A percentile compares a stretch with the other conserved stretches of the same genome.
phyloP scores from a whole-genome alignment of 768 basidiomycete species.

The Suillus discolor region DNA sequence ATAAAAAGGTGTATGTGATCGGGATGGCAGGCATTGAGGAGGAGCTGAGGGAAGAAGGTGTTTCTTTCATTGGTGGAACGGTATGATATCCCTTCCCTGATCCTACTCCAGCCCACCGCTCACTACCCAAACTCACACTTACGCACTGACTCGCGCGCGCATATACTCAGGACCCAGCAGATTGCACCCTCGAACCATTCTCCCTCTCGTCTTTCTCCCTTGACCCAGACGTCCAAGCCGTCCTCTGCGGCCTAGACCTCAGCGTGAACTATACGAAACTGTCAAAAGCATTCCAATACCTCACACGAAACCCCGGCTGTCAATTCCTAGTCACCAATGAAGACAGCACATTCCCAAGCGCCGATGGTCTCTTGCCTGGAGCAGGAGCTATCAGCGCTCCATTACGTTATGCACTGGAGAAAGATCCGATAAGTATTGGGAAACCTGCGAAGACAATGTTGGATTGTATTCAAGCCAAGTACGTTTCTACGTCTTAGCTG shows the following conservation, averaged over 20 bases:
- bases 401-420: constrained; percentile 69
- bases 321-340: constrained; percentile 90
- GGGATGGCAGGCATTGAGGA: constrained; percentile 92
- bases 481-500: constrained; percentile 18
- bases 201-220: constrained; percentile 65
- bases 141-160: not conserved
- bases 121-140: not conserved
- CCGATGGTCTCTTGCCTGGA: constrained; percentile 77
- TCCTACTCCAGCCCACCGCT: not conserved
- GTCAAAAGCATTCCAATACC: constrained; percentile 89
- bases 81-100: constrained; percentile 40
- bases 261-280: constrained; percentile 92
- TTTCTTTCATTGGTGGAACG: constrained; percentile 80
- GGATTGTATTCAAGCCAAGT: constrained; percentile 87
- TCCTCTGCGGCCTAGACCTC: constrained; percentile 91
- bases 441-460: constrained; percentile 94
- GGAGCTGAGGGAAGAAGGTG: constrained; percentile 87
- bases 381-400: constrained; percentile 85
- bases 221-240: constrained; percentile 85
- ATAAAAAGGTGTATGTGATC: constrained; percentile 95
- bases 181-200: constrained; percentile 75
- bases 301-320: constrained; percentile 77
- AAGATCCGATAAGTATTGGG: constrained; percentile 78
- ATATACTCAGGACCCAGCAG: constrained; percentile 73
- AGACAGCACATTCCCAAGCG: constrained; percentile 87